Conservation (phyloP, 805 yeast genomes). For the Tetrapisispora iriomotensis region DNA sequence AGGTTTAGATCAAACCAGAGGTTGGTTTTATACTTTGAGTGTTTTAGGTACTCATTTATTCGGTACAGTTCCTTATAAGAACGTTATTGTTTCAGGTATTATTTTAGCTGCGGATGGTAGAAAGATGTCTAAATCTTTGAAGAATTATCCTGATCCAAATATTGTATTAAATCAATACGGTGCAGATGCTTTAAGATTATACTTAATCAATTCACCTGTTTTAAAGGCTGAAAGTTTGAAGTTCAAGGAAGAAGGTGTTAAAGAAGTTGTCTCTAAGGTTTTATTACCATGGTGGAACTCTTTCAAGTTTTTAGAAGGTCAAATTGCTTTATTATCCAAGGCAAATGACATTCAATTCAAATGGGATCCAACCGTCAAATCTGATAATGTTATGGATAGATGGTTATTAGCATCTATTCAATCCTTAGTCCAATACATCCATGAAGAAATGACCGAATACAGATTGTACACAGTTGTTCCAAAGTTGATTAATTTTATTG, state of each 20-base stretch:
- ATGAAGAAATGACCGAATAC: slow-evolving; percentile 81
- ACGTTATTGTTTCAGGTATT: slow-evolving; percentile 92
- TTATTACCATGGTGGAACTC: slow-evolving; percentile 98
- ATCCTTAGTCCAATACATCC: slow-evolving; percentile 77
- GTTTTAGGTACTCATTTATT: slow-evolving; percentile 93
- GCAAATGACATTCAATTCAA: slow-evolving; percentile 58
- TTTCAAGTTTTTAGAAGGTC: slow-evolving; percentile 91
- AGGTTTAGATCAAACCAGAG: slow-evolving; percentile 99
- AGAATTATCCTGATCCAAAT: slow-evolving; percentile 94
- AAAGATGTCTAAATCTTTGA: slow-evolving; percentile 97
- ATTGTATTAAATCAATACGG: slow-evolving; percentile 79
- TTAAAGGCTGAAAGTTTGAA: slow-evolving; percentile 92
- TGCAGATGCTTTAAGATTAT: slow-evolving; percentile 94
- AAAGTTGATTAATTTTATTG: slow-evolving; percentile 76
- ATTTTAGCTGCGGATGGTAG: slow-evolving; percentile 97
- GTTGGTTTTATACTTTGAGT: slow-evolving; percentile 97
- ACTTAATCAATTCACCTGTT: slow-evolving; percentile 94
- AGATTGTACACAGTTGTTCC: slow-evolving; percentile 95
- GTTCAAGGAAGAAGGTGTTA: slow-evolving; percentile 98
- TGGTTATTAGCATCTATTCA: slow-evolving; percentile 97
- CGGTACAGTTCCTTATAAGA: slow-evolving; percentile 85
- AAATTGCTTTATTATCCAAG: slow-evolving; percentile 76
- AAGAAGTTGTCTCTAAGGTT: slow-evolving; percentile 93
- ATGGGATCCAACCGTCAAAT: slow-evolving; percentile 53
- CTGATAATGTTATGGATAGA: slow-evolving; percentile 90